Conservation (phyloP, 169 alveolate species). For the Cryptosporidium viatorum region DNA sequence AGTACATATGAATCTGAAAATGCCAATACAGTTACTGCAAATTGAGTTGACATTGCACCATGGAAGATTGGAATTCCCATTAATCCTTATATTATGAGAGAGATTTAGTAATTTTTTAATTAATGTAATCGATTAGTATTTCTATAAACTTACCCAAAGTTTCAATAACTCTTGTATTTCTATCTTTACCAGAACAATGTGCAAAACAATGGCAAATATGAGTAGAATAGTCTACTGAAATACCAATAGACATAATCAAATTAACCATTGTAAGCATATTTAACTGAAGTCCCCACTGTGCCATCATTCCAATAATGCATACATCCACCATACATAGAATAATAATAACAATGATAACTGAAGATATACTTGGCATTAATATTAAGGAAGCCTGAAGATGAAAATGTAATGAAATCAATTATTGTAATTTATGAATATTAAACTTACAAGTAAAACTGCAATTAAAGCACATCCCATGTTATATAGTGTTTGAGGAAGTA, state of each 20-base stretch:
- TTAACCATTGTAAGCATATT: constrained; percentile 88
- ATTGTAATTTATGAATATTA: constrained; percentile 30
- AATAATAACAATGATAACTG: constrained; percentile 80
- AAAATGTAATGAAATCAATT: constrained; percentile 62
- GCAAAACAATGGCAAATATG: constrained; percentile 87
- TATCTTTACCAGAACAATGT: constrained; percentile 83
- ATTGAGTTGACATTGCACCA: constrained; percentile 86
- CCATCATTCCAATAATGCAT: constrained; percentile 86
- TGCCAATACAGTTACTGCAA: constrained; percentile 83
- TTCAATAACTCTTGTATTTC: constrained; percentile 84
- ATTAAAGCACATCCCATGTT: constrained; percentile 80
- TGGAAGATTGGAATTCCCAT: constrained; percentile 86
- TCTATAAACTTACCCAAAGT: constrained; percentile 79
- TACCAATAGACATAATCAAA: constrained; percentile 85
- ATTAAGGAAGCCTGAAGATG: constrained; percentile 80
- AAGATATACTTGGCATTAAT: constrained; percentile 80
- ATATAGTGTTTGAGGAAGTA: constrained; percentile 77
- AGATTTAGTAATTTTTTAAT: not conserved
- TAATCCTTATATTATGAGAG: constrained; percentile 37
- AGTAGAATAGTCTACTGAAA: constrained; percentile 85
- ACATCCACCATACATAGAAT: constrained; percentile 82
- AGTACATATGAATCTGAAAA: constrained; percentile 82
- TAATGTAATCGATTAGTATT: not conserved
- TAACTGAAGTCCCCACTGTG: constrained; percentile 84
- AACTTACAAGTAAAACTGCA: constrained; percentile 80